Conservation (phyloP, 2,329 filamentous ascomycete species). For the Stylonectria norvegica region DNA sequence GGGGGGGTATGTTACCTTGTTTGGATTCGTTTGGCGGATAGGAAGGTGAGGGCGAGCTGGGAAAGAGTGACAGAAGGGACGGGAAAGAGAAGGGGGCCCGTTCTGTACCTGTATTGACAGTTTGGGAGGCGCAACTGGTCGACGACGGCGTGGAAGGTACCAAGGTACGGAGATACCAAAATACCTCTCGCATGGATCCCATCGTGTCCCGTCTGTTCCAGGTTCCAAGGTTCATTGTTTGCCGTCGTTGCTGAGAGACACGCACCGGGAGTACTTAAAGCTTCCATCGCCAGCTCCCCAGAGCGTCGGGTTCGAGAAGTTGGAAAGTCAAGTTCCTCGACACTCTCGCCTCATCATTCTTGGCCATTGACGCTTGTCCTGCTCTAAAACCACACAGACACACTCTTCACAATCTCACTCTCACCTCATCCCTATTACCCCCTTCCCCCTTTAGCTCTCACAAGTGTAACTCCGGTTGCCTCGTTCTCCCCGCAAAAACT, state of each 20-base stretch:
- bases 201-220: not conserved
- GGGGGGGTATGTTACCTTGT: not conserved
- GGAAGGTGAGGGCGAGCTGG: constrained; percentile 12
- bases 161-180: not conserved
- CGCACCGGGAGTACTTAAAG: constrained; percentile 26
- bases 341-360: too few relatives aligned
- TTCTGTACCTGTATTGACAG: constrained; percentile 11
- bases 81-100: not conserved
- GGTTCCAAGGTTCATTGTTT: constrained; percentile 5
- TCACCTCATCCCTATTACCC: constrained; percentile 6
- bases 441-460: constrained; percentile 2
- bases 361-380: too few relatives aligned
- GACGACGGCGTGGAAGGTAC: not conserved
- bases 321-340: constrained; percentile 23
- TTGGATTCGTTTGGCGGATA: not conserved
- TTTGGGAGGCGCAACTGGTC: constrained; percentile 20
- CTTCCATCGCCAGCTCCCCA: constrained; percentile 27
- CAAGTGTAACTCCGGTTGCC: constrained; percentile 12
- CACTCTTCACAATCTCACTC: constrained; percentile 8
- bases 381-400: constrained; percentile 9
- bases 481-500: constrained; percentile 7
- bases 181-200: not conserved
- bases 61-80: constrained; percentile 12
- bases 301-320: constrained; percentile 12
- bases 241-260: constrained; percentile 21